Conservation (phyloP, 805 yeast genomes). For the Babjeviella inositovora region DNA sequence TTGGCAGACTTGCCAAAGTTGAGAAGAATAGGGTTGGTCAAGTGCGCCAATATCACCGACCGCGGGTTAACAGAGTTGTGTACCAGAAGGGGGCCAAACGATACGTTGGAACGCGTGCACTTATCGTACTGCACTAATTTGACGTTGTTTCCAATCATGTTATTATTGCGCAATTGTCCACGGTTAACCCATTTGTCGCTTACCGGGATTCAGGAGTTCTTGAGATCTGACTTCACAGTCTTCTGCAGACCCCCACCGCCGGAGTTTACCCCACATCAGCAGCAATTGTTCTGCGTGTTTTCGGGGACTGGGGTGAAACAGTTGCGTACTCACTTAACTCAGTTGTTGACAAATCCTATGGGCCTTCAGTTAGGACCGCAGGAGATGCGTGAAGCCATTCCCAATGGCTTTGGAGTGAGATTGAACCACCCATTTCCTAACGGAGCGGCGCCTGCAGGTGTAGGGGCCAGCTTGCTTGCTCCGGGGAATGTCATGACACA, state of each 20-base stretch:
- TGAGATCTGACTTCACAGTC: conserved; percentile 69
- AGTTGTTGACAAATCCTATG: conserved; percentile 8
- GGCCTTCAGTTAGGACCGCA: too few relatives aligned
- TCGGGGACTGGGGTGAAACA: conserved; percentile 78
- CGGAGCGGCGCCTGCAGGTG: neutral
- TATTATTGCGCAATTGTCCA: conserved; percentile 66
- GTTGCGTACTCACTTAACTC: conserved; percentile 53
- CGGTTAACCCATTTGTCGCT: conserved; percentile 78
- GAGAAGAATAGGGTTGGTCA: conserved; percentile 85
- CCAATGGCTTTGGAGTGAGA: too few relatives aligned
- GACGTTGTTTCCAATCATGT: conserved; percentile 62
- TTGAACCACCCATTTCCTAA: conserved; percentile 1
- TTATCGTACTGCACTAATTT: conserved; percentile 78
- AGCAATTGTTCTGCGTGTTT: conserved; percentile 79
- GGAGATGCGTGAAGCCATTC: too few relatives aligned
- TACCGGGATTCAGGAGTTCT: conserved; percentile 85
- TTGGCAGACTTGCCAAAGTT: conserved; percentile 64
- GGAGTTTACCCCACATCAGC: conserved; percentile 80
- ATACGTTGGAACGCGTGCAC: conserved; percentile 84
- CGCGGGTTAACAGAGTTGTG: conserved; percentile 60
- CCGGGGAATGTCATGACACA: too few relatives aligned
- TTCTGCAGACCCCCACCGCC: conserved; percentile 89
- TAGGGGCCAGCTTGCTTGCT: too few relatives aligned
- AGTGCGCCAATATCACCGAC: conserved; percentile 79
- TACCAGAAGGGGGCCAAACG: conserved; percentile 49